Conservation (phyloP, 129 eudicot species). For the Escallonia rubra region DNA sequence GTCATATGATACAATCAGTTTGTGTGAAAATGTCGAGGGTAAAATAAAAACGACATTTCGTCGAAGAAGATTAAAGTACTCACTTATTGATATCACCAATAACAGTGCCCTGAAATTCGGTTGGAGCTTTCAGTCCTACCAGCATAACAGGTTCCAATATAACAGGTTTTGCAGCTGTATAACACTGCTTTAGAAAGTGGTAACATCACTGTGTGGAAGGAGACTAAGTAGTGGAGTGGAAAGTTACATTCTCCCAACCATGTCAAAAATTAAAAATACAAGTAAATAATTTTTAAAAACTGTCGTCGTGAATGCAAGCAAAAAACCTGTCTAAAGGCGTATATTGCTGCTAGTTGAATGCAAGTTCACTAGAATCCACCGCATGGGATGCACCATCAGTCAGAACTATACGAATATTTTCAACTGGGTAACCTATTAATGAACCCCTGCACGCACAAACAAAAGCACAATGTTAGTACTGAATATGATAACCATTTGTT, state of each 20-base stretch:
- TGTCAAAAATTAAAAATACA: no score
- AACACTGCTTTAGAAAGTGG: constrained; percentile 49
- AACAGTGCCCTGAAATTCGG: constrained; percentile 92
- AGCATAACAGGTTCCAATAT: constrained; percentile 95
- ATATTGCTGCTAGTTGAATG: constrained; percentile 93
- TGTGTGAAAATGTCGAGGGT: not conserved
- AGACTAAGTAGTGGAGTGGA: not conserved
- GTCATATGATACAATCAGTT: constrained; percentile 9
- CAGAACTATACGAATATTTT: constrained; percentile 64
- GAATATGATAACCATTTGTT: no score
- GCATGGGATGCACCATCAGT: constrained; percentile 94
- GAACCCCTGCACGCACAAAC: constrained; percentile 68
- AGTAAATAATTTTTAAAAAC: no score
- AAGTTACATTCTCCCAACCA: not conserved
- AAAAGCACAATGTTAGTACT: not conserved
- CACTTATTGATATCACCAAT: constrained; percentile 96
- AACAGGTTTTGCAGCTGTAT: constrained; percentile 72
- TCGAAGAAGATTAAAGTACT: not conserved
- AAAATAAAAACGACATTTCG: not conserved
- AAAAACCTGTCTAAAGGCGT: constrained; percentile 94
- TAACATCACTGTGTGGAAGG: not conserved
- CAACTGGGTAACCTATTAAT: constrained; percentile 95
- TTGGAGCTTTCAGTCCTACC: constrained; percentile 86
- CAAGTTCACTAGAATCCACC: constrained; percentile 99
- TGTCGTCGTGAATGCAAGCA: not conserved